Evolutionary conservation across 1,284 basidiomycete species (phyloP).

Genomic region (Puccinia horiana): DNA sequence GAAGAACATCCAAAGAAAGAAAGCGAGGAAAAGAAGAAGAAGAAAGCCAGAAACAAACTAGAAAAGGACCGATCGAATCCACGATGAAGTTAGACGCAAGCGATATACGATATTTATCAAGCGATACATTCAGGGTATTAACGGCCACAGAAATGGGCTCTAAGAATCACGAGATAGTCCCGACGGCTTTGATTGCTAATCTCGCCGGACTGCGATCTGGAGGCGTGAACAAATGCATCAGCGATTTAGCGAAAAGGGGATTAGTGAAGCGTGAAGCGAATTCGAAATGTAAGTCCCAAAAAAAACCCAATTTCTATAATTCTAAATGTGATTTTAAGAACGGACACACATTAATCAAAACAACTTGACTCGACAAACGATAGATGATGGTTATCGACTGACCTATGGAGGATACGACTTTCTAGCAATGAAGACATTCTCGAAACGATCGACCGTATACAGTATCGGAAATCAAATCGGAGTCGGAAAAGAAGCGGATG

Average conservation of each 20-base stretch:
- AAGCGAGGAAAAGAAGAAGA: not conserved
- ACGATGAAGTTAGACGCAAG: constrained; percentile 87
- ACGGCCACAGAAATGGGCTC: constrained; percentile 96
- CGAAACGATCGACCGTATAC: constrained; percentile 74
- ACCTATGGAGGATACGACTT: constrained; percentile 98
- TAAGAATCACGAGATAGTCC: constrained; percentile 96
- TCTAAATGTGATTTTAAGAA: no score
- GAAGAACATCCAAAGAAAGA: no score
- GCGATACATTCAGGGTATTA: constrained; percentile 90
- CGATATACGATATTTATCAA: constrained; percentile 86
- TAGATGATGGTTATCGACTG: constrained; percentile 93
- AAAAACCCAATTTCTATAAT: not conserved
- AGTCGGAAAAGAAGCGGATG: constrained; percentile 96
- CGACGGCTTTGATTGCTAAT: constrained; percentile 81
- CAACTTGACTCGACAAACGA: not conserved
- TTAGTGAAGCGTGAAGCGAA: constrained; percentile 87
- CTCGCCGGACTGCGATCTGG: constrained; percentile 87
- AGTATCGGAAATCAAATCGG: constrained; percentile 97
- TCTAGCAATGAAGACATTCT: constrained; percentile 87
- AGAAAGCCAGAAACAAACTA: not conserved
- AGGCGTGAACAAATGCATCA: constrained; percentile 88
- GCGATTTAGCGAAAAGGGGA: constrained; percentile 85
- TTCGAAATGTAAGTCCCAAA: constrained; percentile 71
- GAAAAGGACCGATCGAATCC: not conserved
- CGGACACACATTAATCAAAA: no score